Percentiles rank a stretch among this genome's conserved stretches.
phyloP scores from a whole-genome alignment of 2,329 filamentous ascomycete genomes.

The Beauveria scarabaeidicola region DNA sequence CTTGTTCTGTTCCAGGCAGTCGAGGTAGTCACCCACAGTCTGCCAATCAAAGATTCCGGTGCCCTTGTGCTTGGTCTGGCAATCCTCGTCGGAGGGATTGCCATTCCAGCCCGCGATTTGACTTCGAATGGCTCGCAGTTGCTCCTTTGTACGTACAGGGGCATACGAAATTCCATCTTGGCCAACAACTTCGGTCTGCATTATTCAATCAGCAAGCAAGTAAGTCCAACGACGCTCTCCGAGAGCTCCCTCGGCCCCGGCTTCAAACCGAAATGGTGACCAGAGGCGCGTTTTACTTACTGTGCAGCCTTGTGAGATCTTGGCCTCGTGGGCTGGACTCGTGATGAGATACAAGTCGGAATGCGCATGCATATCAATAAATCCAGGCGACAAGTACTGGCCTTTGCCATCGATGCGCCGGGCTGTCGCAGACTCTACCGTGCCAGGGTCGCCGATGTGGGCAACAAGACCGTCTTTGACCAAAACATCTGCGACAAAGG shows the following conservation, averaged over 20 bases:
- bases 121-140: conserved; percentile 16
- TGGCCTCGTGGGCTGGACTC: conserved; percentile 17
- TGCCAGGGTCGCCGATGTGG: conserved; percentile 14
- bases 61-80: conserved; percentile 12
- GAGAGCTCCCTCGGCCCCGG: neutral
- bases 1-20: conserved; percentile 16
- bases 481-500: conserved; percentile 18
- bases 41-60: conserved; percentile 17
- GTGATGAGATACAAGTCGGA: conserved; percentile 19
- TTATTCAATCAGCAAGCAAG: neutral
- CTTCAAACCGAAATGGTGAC: too few species aligned
- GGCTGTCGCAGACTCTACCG: conserved; percentile 10
- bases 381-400: conserved; percentile 16
- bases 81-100: conserved; percentile 18
- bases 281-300: conserved; percentile 10
- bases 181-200: conserved; percentile 18
- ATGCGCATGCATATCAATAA: conserved; percentile 21
- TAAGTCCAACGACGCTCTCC: neutral
- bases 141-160: conserved; percentile 14
- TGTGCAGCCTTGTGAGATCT: conserved; percentile 19
- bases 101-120: conserved; percentile 20
- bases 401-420: conserved; percentile 16
- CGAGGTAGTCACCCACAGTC: conserved; percentile 18
- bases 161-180: conserved; percentile 19
- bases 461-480: conserved; percentile 15